Evolutionary conservation across 352 stramenopile genomes (phyloP).

Genomic region (Hyaloperonospora arabidopsidis): DNA sequence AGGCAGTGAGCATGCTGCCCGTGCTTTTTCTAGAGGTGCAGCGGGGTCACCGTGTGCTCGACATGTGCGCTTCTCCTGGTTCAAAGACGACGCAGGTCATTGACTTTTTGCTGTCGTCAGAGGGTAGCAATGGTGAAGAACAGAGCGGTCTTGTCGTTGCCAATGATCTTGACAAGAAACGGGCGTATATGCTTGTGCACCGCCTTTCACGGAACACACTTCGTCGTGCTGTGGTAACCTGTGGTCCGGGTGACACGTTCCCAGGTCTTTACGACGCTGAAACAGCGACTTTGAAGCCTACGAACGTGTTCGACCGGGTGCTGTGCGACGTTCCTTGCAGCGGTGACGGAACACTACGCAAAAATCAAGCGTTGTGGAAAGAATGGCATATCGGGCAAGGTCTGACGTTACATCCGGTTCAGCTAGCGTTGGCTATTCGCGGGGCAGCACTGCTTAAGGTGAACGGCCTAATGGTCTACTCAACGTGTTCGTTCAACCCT

Average conservation of each 20-base stretch:
- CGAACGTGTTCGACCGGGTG: constrained; percentile 95
- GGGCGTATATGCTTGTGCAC: constrained; percentile 97
- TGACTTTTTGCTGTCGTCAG: constrained; percentile 60
- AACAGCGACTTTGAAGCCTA: constrained; percentile 32
- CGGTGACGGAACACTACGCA: constrained; percentile 96
- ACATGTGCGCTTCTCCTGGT: constrained; percentile 94
- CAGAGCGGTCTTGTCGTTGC: constrained; percentile 86
- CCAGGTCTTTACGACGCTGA: constrained; percentile 76
- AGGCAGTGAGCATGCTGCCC: constrained; percentile 97
- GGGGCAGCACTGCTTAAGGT: constrained; percentile 86
- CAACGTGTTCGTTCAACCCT: constrained; percentile 97
- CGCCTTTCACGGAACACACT: constrained; percentile 84
- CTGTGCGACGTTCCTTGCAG: constrained; percentile 97
- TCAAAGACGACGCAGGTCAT: constrained; percentile 98
- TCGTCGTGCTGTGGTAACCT: constrained; percentile 88
- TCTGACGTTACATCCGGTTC: constrained; percentile 89
- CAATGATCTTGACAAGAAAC: constrained; percentile 95
- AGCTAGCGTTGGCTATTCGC: constrained; percentile 89
- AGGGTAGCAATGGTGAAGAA: constrained; percentile 8
- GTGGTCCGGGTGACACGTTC: constrained; percentile 89
- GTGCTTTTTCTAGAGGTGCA: constrained; percentile 94
- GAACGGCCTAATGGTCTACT: constrained; percentile 92
- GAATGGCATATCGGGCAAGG: constrained; percentile 90
- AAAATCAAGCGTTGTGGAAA: constrained; percentile 92
- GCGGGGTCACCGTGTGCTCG: constrained; percentile 68